Conservation (phyloP, 75 land plant genomes). For the Sequoia sempervirens region DNA sequence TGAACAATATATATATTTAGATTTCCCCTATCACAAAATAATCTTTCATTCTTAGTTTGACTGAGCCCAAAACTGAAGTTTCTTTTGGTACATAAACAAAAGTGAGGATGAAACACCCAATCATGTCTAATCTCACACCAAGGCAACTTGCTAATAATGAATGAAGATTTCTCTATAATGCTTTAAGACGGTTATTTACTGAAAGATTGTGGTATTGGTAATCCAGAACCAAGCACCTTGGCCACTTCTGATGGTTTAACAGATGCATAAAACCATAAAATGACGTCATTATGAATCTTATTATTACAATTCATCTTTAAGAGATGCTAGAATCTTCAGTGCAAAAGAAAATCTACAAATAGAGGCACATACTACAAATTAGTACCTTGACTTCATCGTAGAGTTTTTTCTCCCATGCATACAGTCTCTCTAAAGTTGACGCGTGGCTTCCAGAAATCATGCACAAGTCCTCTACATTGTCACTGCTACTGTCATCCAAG, state of each 20-base stretch:
- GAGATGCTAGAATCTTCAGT: background rate
- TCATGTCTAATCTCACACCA: background rate
- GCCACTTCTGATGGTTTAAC: background rate
- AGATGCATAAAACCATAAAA: background rate
- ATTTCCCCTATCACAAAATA: background rate
- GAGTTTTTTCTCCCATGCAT: conserved; percentile 94
- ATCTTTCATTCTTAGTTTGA: background rate
- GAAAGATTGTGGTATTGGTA: background rate
- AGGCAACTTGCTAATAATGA: background rate
- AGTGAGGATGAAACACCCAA: background rate
- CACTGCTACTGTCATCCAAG: conserved; percentile 19
- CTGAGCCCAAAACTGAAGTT: background rate
- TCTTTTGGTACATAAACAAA: background rate
- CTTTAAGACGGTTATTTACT: background rate
- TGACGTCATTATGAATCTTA: background rate
- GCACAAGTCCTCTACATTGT: conserved; percentile 36
- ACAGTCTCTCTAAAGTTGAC: conserved; percentile 76
- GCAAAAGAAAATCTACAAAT: background rate
- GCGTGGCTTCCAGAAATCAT: conserved; percentile 90
- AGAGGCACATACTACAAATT: background rate
- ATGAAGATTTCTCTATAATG: background rate
- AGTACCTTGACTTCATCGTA: conserved; percentile 92
- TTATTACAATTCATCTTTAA: background rate
- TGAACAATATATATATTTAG: background rate
- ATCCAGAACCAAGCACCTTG: background rate